A percentile compares a stretch with the other conserved stretches of the same genome.
Evolutionary conservation across 805 yeast species (phyloP).

Genomic region (Metschnikowia dekortorum): DNA sequence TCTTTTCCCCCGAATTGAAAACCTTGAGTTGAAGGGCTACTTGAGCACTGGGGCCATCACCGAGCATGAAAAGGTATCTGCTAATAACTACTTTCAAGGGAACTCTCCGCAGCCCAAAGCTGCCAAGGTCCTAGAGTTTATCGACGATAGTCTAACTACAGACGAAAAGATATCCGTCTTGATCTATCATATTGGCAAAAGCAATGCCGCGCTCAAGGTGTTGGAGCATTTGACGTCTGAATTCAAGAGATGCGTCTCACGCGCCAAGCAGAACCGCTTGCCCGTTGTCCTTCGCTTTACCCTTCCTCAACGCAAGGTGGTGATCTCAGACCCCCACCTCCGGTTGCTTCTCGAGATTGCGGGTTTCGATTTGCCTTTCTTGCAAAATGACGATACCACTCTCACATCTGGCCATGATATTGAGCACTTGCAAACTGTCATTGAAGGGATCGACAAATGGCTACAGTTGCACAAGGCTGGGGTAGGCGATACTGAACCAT

Average conservation of each 20-base stretch:
- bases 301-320: conserved; percentile 19
- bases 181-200: conserved; percentile 45
- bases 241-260: conserved; percentile 27
- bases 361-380: conserved; percentile 44
- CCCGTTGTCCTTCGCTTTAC: conserved; percentile 10
- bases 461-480: conserved; percentile 17
- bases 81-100: conserved; percentile 14
- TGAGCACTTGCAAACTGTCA: conserved; percentile 29
- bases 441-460: conserved; percentile 41
- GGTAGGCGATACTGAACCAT: conserved; percentile 18
- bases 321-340: conserved; percentile 46
- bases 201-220: conserved; percentile 25
- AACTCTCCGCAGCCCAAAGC: conserved; percentile 23
- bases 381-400: conserved; percentile 35
- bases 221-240: conserved; percentile 43
- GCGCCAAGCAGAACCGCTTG: not conserved
- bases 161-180: conserved; percentile 50
- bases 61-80: conserved; percentile 12
- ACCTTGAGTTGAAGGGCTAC: conserved; percentile 43
- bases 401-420: conserved; percentile 30
- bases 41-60: conserved; percentile 57
- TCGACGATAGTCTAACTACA: conserved; percentile 23
- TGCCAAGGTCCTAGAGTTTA: conserved; percentile 35
- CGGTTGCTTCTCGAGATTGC: conserved; percentile 44
- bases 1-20: conserved; percentile 56